Evolutionary conservation across 257 asterid genomes (phyloP).

Genomic region (Capsicum pubescens): DNA sequence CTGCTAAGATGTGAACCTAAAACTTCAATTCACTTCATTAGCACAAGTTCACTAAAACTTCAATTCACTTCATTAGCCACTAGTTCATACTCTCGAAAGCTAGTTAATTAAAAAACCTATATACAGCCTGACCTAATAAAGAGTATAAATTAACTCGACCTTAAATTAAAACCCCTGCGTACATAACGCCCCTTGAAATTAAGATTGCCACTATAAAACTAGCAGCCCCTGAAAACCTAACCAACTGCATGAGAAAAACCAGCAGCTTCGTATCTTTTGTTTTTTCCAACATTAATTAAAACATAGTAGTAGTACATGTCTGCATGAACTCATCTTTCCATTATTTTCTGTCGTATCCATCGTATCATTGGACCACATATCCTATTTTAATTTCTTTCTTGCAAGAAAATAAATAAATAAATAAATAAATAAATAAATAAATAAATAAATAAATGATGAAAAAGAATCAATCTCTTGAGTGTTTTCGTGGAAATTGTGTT

Average conservation of each 20-base stretch:
- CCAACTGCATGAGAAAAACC: conserved; percentile 38
- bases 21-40: too few species aligned
- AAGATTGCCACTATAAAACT: conserved; percentile 30
- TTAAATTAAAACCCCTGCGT: background rate
- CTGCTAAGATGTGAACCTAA: too few species aligned
- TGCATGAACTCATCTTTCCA: conserved; percentile 12
- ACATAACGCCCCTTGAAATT: conserved; percentile 43
- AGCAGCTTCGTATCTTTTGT: conserved; percentile 31
- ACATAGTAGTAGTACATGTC: background rate
- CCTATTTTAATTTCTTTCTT: background rate
- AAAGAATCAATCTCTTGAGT: background rate
- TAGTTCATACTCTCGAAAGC: too few species aligned
- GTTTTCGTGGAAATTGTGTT: background rate
- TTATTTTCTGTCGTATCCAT: conserved; percentile 9
- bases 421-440: background rate
- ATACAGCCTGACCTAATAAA: conserved; percentile 3
- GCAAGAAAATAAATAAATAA: background rate
- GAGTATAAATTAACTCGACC: background rate
- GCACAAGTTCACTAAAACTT: too few species aligned
- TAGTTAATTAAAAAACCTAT: too few species aligned
- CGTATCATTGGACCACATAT: conserved; percentile 20
- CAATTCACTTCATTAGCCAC: too few species aligned
- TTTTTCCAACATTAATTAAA: conserved; percentile 22
- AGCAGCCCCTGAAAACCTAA: conserved; percentile 39
- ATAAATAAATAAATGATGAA: background rate